These are phyloP conservation scores for Populus hybrid DNA, from an alignment of 441 rosid genomes.

Conservation along the genomic window DNA sequence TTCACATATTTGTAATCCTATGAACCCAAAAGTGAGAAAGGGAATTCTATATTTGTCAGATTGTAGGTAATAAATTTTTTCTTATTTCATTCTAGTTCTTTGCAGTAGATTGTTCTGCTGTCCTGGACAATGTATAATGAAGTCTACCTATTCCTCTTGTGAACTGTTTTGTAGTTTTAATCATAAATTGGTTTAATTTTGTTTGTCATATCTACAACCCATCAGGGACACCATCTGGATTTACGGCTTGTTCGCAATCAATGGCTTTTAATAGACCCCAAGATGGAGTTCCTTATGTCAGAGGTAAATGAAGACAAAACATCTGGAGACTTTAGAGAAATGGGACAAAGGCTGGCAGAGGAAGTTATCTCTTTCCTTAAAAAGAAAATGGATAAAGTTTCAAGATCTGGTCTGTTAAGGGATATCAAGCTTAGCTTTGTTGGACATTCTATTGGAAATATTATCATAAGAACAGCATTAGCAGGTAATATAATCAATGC, in stretches of 20 bases:
- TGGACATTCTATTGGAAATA: conserved; percentile 94
- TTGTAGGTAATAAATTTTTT: not conserved
- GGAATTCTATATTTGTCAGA: not conserved
- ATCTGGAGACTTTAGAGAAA: conserved; percentile 82
- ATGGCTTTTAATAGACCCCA: conserved; percentile 94
- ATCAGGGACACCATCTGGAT: conserved; percentile 93
- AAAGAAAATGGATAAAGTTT: conserved; percentile 68
- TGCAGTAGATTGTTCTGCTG: not conserved
- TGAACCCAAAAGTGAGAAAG: not conserved
- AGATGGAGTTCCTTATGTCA: conserved; percentile 87
- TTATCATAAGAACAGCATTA: conserved; percentile 80
- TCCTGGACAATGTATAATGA: not conserved
- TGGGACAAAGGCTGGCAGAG: conserved; percentile 83
- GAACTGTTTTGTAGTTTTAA: conserved; percentile 8
- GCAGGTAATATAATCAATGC: conserved; percentile 50
- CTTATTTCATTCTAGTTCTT: not conserved
- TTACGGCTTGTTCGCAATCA: conserved; percentile 87
- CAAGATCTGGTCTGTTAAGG: conserved; percentile 53
- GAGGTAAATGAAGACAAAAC: conserved; percentile 87
- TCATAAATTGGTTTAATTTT: conserved; percentile 15
- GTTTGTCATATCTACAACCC: conserved; percentile 8
- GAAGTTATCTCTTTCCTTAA: conserved; percentile 79
- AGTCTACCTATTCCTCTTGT: conserved; percentile 1
- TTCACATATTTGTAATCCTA: no score
- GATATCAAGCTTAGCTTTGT: conserved; percentile 84